Base-by-base conservation (phyloP, 2,329 filamentous ascomycete genomes). In the Ambrosiella xylebori region DNA sequence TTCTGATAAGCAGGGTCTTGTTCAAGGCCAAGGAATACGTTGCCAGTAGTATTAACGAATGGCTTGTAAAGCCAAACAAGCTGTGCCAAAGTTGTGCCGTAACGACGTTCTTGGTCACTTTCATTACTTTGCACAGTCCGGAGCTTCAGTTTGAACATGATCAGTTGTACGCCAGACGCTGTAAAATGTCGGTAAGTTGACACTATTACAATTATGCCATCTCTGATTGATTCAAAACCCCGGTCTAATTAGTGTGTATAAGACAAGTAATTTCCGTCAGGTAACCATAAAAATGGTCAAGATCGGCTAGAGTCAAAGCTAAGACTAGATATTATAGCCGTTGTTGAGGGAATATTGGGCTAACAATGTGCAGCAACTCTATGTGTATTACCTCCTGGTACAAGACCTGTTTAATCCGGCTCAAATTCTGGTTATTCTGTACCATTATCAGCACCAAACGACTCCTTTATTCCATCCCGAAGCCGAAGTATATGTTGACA, bases 71-170 rank as follows among this genome's bases (percentile, higher is more conserved):
- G 11, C 45, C 55, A 37, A 57, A 50, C 9, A 57, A 51, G 4
- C 9, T 40, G n/a, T 41, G 55, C 9, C 9, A 27, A 5, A 9
- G 2, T 37, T 12, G 11, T 19, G 44, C 55, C 7, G 35, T 57
- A 4, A 45, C 40, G n/a, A 41, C 55, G 1, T 57, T 57, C 39
- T 37, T 57, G 13, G 11, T 57, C 12, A 50, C 44, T 15, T 57
- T 57, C 35, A n/a, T 51, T 2, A 45, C 51, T 9, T n/a, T 57
- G n/a, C 55, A 57, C 37, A 57, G 35, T 13, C 45, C 39, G 15
- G 55, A 57, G 40, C 36, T 50, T 12, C 41, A 47, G 44, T 57
- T 57, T 27, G n/a, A 57, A 15, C 55, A 51, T 35, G 45, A 57
- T 12, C 37, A 36, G 7, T 44, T n/a, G 5, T 57, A 57, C 15